These are phyloP conservation scores for Schwanniomyces pseudopolymorphus DNA, from an alignment of 805 yeast genomes.

Conservation along the genomic window DNA sequence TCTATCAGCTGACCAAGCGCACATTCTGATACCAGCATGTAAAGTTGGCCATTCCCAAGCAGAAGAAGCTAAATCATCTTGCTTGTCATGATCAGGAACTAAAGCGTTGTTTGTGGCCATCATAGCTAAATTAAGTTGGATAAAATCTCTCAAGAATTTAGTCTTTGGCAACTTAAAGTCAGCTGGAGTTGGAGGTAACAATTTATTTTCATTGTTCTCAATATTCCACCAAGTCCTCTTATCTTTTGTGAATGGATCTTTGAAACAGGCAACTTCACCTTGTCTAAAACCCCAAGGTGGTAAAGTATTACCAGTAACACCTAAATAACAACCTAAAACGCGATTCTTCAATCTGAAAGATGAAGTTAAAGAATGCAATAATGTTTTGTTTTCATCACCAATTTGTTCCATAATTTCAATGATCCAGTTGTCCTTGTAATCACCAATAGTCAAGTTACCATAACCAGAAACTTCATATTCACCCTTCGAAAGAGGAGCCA, in stretches of 20 bases:
- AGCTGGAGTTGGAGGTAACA: slow-evolving; percentile 58
- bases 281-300: slow-evolving; percentile 99
- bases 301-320: slow-evolving; percentile 74
- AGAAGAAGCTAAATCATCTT: slow-evolving; percentile 66
- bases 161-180: slow-evolving; percentile 72
- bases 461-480: slow-evolving; percentile 71
- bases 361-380: slow-evolving; percentile 79
- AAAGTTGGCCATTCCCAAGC: slow-evolving; percentile 88
- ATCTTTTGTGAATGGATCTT: slow-evolving; percentile 65
- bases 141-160: slow-evolving; percentile 66
- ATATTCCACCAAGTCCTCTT: slow-evolving; percentile 89
- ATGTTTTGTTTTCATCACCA: slow-evolving; percentile 50
- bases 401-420: slow-evolving; percentile 65
- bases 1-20: slow-evolving; percentile 61
- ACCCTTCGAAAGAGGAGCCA: slow-evolving; percentile 57
- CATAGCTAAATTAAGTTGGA: slow-evolving; percentile 75
- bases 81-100: slow-evolving; percentile 71
- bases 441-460: slow-evolving; percentile 66
- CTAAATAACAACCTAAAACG: slow-evolving; percentile 76
- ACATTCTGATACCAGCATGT: slow-evolving; percentile 70
- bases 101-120: slow-evolving; percentile 82
- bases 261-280: slow-evolving; percentile 88
- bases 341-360: slow-evolving; percentile 73
- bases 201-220: slow-evolving; percentile 63
- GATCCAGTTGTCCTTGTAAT: slow-evolving; percentile 74